phyloP scores from a whole-genome alignment of 2,329 filamentous ascomycete genomes.

The Alternaria consortialis region DNA sequence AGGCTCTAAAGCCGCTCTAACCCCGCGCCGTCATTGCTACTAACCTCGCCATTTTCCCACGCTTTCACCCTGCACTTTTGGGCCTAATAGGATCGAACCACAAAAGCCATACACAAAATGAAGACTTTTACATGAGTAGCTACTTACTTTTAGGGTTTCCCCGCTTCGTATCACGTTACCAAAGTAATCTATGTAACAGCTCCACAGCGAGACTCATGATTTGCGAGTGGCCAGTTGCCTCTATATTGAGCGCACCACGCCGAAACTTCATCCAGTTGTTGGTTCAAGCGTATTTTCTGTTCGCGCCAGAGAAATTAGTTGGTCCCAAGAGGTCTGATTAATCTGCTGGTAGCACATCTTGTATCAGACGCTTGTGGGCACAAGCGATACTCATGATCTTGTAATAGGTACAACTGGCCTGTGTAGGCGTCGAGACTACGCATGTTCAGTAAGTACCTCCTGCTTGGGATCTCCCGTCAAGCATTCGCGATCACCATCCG shows the following conservation, averaged over 20 bases:
- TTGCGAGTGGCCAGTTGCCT: neutral
- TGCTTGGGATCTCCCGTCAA: neutral
- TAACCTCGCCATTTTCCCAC: neutral
- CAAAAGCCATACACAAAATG: neutral
- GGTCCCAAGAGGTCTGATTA: too few relatives aligned
- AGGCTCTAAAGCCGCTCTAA: slow-evolving; percentile 7
- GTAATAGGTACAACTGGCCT: too few relatives aligned
- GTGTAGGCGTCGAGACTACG: neutral
- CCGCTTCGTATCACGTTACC: neutral
- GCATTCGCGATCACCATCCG: neutral
- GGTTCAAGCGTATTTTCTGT: too few relatives aligned
- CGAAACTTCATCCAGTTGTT: too few relatives aligned
- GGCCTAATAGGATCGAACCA: neutral
- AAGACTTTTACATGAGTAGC: neutral
- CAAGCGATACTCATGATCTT: too few relatives aligned
- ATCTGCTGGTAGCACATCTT: too few relatives aligned
- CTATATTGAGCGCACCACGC: neutral
- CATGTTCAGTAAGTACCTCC: neutral
- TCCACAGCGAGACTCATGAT: neutral
- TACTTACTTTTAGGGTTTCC: neutral
- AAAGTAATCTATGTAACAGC: neutral
- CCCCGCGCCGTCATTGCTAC: neutral
- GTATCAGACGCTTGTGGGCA: too few relatives aligned
- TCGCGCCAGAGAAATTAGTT: too few relatives aligned
- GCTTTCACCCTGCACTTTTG: neutral